These are phyloP conservation scores for Chloromonas sp. DNA, from an alignment of 163 green algal species.

Conservation along the genomic window DNA sequence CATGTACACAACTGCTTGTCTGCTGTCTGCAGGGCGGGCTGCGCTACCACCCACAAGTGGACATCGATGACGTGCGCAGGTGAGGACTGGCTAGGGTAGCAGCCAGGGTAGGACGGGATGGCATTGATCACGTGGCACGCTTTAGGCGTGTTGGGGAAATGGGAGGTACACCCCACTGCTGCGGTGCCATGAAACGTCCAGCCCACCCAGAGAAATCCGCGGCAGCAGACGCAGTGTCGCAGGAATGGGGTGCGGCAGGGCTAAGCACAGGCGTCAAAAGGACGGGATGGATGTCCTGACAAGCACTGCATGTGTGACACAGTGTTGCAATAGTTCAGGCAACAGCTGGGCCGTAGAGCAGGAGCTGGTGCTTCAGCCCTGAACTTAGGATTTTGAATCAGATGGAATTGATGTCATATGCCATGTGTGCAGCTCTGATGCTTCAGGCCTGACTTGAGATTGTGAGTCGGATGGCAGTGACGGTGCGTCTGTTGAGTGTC, in stretches of 20 bases:
- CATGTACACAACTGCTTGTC: too few species aligned
- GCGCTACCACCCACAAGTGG: conserved; percentile 75
- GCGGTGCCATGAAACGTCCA: too few species aligned
- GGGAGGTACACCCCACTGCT: background rate
- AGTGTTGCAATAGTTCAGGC: too few species aligned
- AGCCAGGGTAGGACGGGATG: background rate
- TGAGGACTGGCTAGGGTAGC: background rate
- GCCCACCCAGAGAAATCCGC: too few species aligned
- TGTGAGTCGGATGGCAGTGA: background rate
- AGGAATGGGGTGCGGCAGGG: too few species aligned
- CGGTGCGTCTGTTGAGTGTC: background rate
- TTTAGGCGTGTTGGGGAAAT: background rate
- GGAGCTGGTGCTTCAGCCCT: too few species aligned
- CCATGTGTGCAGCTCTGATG: background rate
- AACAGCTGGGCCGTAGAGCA: too few species aligned
- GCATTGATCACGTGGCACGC: background rate
- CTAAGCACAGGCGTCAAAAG: too few species aligned
- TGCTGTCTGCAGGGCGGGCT: conserved; percentile 54
- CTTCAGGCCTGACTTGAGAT: background rate
- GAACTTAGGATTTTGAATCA: too few species aligned
- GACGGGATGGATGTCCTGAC: too few species aligned
- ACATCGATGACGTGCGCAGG: conserved; percentile 87
- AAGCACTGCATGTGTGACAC: too few species aligned
- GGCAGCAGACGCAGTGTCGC: too few species aligned
- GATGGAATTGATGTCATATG: background rate